phyloP scores from a whole-genome alignment of 805 yeast species.

The Yarrowia sp. region DNA sequence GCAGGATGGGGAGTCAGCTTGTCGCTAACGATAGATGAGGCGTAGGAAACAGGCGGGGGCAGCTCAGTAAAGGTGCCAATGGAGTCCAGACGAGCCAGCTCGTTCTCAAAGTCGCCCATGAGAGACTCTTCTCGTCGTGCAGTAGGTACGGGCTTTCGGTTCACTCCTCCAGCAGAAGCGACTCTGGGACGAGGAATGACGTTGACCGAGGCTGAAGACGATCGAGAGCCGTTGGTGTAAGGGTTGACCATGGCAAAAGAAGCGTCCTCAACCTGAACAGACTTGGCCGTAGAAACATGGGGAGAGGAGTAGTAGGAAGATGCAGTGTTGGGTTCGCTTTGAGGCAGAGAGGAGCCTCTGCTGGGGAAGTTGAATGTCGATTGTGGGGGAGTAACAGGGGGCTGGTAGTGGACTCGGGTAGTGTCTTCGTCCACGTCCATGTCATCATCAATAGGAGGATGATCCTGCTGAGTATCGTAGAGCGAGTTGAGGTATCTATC shows the following conservation, averaged over 20 bases:
- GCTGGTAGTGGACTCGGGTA: constrained; percentile 1
- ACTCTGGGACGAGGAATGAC: constrained; percentile 2
- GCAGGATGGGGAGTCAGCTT: constrained; percentile 19
- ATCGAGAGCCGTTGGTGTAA: constrained; percentile 3
- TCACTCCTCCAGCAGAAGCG: constrained; percentile 2
- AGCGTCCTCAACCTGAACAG: constrained; percentile 10
- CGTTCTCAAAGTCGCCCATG: background rate
- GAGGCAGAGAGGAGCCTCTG: background rate
- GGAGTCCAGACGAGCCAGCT: constrained; percentile 24
- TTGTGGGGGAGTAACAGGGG: background rate
- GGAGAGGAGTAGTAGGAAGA: background rate
- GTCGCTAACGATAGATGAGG: constrained; percentile 26
- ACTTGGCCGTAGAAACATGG: background rate
- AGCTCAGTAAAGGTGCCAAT: constrained; percentile 31
- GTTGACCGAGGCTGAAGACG: background rate
- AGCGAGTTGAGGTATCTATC: constrained; percentile 21
- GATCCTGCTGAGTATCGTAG: background rate
- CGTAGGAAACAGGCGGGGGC: constrained; percentile 44
- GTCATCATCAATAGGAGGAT: background rate
- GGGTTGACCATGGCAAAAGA: constrained; percentile 9
- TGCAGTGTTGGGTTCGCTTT: constrained; percentile 4
- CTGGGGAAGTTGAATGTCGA: constrained; percentile 6
- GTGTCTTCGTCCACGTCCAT: constrained; percentile 1
- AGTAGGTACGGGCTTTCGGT: background rate
- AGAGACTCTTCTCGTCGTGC: background rate